These are phyloP conservation scores for Pythium angustatum DNA, from an alignment of 352 stramenopile genomes.

Conservation along the genomic window DNA sequence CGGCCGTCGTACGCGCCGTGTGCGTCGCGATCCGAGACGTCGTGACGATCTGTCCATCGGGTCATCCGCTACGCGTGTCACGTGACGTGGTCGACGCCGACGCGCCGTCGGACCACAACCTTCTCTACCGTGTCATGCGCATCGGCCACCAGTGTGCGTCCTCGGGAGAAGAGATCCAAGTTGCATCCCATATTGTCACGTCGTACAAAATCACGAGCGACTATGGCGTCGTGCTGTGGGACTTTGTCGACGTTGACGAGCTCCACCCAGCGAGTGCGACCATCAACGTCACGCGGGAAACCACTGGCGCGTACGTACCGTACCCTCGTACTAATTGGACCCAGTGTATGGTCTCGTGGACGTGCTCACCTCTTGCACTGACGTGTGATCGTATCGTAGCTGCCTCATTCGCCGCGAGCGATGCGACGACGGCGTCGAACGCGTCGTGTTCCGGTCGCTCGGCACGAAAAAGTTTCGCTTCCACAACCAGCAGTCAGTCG, in stretches of 20 bases:
- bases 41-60: slow-evolving; percentile 27
- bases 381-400: slow-evolving; percentile 9
- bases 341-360: too few species aligned
- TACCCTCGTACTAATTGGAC: background rate
- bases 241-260: slow-evolving; percentile 36
- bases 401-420: slow-evolving; percentile 37
- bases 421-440: slow-evolving; percentile 37
- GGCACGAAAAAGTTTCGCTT: slow-evolving; percentile 34
- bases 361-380: background rate
- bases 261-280: slow-evolving; percentile 21
- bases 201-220: slow-evolving; percentile 29
- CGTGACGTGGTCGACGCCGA: slow-evolving; percentile 13
- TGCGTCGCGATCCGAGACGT: slow-evolving; percentile 29
- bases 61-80: slow-evolving; percentile 21
- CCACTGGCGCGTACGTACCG: slow-evolving; percentile 10
- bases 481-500: background rate
- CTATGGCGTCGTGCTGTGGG: slow-evolving; percentile 33
- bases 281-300: slow-evolving; percentile 27
- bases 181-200: slow-evolving; percentile 31
- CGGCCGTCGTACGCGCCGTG: slow-evolving; percentile 20
- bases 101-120: background rate
- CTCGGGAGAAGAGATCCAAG: slow-evolving; percentile 1
- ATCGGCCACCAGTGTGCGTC: background rate
- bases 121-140: background rate
- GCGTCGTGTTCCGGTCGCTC: slow-evolving; percentile 36